Evolutionary conservation across 768 basidiomycete species (phyloP), one percentile per base, ranked within the genome.

Genomic region (Mycena sanguinolenta): DNA sequence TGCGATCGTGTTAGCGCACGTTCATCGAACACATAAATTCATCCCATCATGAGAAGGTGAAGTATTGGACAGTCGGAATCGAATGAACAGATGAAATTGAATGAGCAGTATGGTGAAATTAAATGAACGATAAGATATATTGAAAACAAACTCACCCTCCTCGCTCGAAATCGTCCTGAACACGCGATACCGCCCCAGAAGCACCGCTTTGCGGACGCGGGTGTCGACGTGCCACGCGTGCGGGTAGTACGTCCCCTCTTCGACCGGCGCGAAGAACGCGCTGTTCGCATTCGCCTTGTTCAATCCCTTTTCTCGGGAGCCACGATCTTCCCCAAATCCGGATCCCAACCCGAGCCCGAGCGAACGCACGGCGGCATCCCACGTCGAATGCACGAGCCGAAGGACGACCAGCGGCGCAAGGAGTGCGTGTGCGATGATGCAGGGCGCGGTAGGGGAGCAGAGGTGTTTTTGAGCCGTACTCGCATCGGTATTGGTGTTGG

Each of bases 171-270:
- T 76, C 1, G 81, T 80, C 19, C 60, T 57, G 61, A 76, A 77
- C 0, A 80, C 73, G 28, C 81, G 74, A 61, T 79, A 80, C 38
- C 75, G 74, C 49, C 70, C 53, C 13, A 79, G 63, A 4, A 80
- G 61, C 12, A 75, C 70, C 17, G 73, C 60, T 27, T 69, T 73
- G 25, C 79, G 78, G 28, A 78, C 71, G 39, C 73, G 75, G 2
- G 79, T 79, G 61, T 79, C 79, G 73, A 82, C 72, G 71, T 82
- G 79, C 78, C 79, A 78, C 30, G 67, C 39, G 58, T 82, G 74
- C 12, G 81, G 79, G 62, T 81, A 79, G 61, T 77, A 78, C 10
- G 32, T 34, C 4, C 73, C 79, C 5, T 73, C 69, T 58, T 79
- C 79, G 13, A 79, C 73, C 8, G 63, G 49, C 19, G 63, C 60